Conservation (phyloP, 2,329 filamentous ascomycete species). For the Rosellinia necatrix region DNA sequence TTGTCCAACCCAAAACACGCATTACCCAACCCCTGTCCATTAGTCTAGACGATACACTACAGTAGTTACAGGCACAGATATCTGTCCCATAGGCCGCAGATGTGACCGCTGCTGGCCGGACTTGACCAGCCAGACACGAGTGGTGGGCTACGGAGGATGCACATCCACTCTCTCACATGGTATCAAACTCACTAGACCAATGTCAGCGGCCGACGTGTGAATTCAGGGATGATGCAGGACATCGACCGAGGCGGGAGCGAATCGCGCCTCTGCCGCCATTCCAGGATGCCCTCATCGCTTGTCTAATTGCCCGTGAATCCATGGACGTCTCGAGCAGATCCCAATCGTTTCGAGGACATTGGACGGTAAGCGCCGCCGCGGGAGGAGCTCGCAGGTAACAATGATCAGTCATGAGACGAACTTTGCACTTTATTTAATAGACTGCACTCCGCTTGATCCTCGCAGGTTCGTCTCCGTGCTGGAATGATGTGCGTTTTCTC, state of each 20-base stretch:
- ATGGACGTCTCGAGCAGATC: constrained; percentile 12
- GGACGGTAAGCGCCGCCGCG: constrained; percentile 10
- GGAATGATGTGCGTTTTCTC: constrained; percentile 35
- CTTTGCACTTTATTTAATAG: constrained; percentile 22
- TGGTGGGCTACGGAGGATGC: constrained; percentile 26
- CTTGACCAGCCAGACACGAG: constrained; percentile 7
- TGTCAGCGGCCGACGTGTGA: constrained; percentile 39
- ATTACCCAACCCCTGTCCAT: constrained; percentile 18
- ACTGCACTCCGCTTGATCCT: constrained; percentile 26
- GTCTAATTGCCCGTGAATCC: constrained; percentile 13
- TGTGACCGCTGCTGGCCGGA: constrained; percentile 17
- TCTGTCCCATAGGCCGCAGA: constrained; percentile 2
- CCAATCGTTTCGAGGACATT: constrained; percentile 1
- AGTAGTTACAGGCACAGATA: not conserved
- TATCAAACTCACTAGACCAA: constrained; percentile 30
- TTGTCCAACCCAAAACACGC: not conserved
- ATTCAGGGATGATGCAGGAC: constrained; percentile 34
- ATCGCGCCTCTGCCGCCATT: constrained; percentile 28
- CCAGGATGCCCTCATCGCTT: constrained; percentile 15
- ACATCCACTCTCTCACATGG: constrained; percentile 30
- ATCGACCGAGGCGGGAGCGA: constrained; percentile 27
- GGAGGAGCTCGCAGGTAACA: not conserved
- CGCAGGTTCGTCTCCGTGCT: constrained; percentile 29
- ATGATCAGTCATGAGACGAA: constrained; percentile 10
- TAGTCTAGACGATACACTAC: constrained; percentile 6